Evolutionary conservation across 371 early-diverging fungal genomes (phyloP).

Genomic region (Globomyces sp.): DNA sequence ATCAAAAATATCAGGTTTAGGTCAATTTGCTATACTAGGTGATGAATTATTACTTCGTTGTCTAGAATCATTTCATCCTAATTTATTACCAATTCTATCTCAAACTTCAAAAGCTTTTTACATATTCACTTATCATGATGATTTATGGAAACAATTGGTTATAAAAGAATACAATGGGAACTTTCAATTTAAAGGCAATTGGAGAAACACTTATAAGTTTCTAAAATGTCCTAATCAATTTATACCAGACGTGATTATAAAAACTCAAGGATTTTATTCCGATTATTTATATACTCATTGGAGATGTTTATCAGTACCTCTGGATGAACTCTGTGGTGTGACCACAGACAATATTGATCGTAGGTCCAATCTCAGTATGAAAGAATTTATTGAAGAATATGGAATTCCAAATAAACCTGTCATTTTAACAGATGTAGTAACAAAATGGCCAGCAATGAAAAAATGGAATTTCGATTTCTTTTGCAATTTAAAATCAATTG

Average conservation of each 20-base stretch:
- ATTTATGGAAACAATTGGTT: slow-evolving; percentile 52
- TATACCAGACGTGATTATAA: slow-evolving; percentile 25
- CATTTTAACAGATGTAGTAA: slow-evolving; percentile 57
- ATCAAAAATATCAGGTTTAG: slow-evolving; percentile 47
- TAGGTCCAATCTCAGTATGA: slow-evolving; percentile 38
- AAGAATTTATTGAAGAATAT: slow-evolving; percentile 51
- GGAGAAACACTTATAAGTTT: slow-evolving; percentile 50
- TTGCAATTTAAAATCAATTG: background rate
- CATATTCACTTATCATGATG: slow-evolving; percentile 50
- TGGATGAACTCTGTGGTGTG: slow-evolving; percentile 45
- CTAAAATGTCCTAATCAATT: background rate
- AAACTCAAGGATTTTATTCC: slow-evolving; percentile 49
- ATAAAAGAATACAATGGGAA: slow-evolving; percentile 46
- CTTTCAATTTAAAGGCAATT: slow-evolving; percentile 49
- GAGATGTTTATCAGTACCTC: slow-evolving; percentile 48
- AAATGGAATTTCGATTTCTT: slow-evolving; percentile 50
- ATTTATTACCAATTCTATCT: slow-evolving; percentile 39
- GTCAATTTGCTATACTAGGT: slow-evolving; percentile 39
- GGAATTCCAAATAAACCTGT: slow-evolving; percentile 57
- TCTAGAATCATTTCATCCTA: slow-evolving; percentile 16
- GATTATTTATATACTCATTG: slow-evolving; percentile 60
- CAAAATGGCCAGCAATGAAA: slow-evolving; percentile 57
- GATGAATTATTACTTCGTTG: slow-evolving; percentile 52
- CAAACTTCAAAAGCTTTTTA: slow-evolving; percentile 47
- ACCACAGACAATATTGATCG: slow-evolving; percentile 51